Evolutionary conservation across 169 alveolate species (phyloP), one percentile per base, ranked within the genome.

Genomic region (Nephromyces sp.): DNA sequence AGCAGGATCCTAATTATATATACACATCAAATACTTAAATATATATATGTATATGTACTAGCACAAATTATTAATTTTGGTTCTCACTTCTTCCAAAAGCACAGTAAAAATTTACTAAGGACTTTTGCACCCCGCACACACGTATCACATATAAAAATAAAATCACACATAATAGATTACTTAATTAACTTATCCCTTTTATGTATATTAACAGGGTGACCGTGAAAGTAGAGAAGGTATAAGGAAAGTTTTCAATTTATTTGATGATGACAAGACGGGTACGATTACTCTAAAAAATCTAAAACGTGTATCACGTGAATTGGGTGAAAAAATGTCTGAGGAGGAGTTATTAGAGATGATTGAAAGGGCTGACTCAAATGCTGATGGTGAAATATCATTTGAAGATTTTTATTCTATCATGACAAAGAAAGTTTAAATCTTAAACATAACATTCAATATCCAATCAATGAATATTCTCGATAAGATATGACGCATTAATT

Each of bases 281-380:
- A 81, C 93, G 5, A 95, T 97, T 66, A 89, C 97, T 52, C 82
- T 96, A 67, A 94, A 93, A 81, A 92, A 95, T 79, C 87, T 97
- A 35, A 93, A 96, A 86, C 90, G 98, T 86, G 98, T 96, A n/a
- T 97, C 99, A 6, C 92, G 92, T 78, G 99, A 96, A 81, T 90
- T 96, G 34, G 99, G 99, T 21, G 99, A 96, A 85, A 93, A 93
- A 64, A 90, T 95, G 93, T 86, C 97, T 29, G 98, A 93, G 67
- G 98, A 95, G 77, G 99, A 95, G 78, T 91, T 97, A 70, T 85
- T 96, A 74, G 99, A 97, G 79, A 95, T 96, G 99, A 92, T 96
- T 70, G 98, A 95, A 81, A 87, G 99, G 74, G 98, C 99, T 24
- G 99, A 96, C 83, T 87, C 98, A 24, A 95, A 97, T 79, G 98